Evolutionary conservation across 257 asterid genomes (phyloP), one percentile per base, ranked within the genome.

Genomic region (Anisodus acutangulus): DNA sequence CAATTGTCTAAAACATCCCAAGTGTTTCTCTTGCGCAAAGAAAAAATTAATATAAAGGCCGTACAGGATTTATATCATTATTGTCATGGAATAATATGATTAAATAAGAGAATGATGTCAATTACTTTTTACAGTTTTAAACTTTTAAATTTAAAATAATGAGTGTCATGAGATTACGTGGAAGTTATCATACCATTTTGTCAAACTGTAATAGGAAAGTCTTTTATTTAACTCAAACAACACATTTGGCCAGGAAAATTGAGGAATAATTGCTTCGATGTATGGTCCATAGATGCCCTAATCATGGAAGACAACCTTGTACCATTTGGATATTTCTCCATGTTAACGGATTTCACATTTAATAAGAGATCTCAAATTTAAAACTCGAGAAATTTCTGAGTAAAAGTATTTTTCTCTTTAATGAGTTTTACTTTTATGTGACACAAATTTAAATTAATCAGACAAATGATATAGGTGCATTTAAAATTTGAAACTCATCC

Each of bases 281-380:
- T 72, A 47, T 19, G 80, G 55, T 4, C 59, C 17, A 43, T 71
- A 17, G 19, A 74, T 74, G 39, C 6, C 41, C 63, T 74, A 76
- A 51, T 76, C 81, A 51, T 76, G 45, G 43, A 76, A 22, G 81
- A 76, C 62, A 76, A 51, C 63, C 45, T 76, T 49, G 81, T 76
- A 76, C 62, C 22, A 43, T 76, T 51, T 49, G 45, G 45, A 74
- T 51, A 22, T 51, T 51, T 74, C 4, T 49, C 6, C 3, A 7
- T 22, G 22, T 51, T 47, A 5, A 37, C 3, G 0, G 8, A 10
- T 31, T 13, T 31, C 0, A 5, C 12, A 10, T 26, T 26, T 26
- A 64, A 64, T 11, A 0, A 64, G 0, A 31, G 13, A 0, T 35
- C 37, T 66, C 0, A 2, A 0, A 66, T 22, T 22, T 22, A 22